A percentile compares a stretch with the other conserved stretches of the same genome.
Conservation (phyloP, 2,329 filamentous ascomycete genomes). For the Aureobasidium leucospermi region DNA sequence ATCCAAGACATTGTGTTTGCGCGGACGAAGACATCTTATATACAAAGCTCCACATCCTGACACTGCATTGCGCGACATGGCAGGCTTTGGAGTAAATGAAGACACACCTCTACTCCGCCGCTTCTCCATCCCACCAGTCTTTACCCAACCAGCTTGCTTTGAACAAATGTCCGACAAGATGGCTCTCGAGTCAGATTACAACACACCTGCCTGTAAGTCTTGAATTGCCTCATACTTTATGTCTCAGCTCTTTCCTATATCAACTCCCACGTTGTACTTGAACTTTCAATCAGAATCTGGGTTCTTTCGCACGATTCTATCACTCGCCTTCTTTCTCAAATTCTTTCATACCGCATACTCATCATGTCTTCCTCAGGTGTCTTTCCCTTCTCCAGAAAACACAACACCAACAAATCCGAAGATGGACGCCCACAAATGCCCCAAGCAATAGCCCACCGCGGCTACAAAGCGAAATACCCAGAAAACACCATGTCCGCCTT, state of each 20-base stretch:
- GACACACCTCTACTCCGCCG: constrained; percentile 10
- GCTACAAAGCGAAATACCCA: constrained; percentile 68
- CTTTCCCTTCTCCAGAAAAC: constrained; percentile 6
- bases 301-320: background rate
- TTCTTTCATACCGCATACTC: background rate
- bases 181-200: background rate
- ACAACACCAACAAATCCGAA: background rate
- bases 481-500: constrained; percentile 86
- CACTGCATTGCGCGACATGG: background rate
- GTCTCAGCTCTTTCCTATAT: background rate
- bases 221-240: background rate
- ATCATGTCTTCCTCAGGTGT: background rate
- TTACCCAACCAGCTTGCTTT: constrained; percentile 14
- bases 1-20: background rate
- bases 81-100: background rate
- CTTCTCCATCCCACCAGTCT: constrained; percentile 11
- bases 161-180: constrained; percentile 17
- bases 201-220: constrained; percentile 13
- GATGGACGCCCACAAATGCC: constrained; percentile 33
- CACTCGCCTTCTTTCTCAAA: background rate
- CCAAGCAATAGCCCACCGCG: constrained; percentile 70
- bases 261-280: background rate
- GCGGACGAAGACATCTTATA: background rate
- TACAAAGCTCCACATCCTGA: background rate
- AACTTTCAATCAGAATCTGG: background rate